Evolutionary conservation across 108 stramenopile species (phyloP).

Genomic region (Nannochloropsis salina): DNA sequence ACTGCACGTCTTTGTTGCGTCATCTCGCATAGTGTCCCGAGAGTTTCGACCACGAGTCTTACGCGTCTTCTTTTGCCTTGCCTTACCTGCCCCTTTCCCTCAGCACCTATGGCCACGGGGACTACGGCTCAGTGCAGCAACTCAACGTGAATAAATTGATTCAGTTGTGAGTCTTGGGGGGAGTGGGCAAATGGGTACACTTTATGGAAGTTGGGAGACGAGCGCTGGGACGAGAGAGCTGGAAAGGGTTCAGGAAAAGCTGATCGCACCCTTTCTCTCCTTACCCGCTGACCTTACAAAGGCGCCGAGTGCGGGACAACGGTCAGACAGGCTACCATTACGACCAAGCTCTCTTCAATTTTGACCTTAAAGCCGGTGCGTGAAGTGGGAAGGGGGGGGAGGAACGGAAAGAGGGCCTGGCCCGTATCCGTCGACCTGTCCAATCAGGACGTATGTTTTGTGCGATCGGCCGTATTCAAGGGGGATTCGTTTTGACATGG

Average conservation of each 20-base stretch:
- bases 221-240: background rate
- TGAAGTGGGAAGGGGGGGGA: background rate
- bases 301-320: slow-evolving; percentile 65
- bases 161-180: background rate
- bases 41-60: background rate
- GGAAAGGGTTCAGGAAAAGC: background rate
- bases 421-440: too few species aligned
- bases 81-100: too few species aligned
- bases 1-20: background rate
- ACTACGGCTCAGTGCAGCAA: background rate
- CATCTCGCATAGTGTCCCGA: background rate
- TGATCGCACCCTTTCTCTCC: background rate
- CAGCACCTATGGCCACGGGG: background rate
- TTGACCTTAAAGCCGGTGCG: slow-evolving; percentile 74
- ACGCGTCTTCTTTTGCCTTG: background rate
- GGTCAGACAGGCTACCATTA: slow-evolving; percentile 80
- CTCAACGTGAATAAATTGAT: background rate
- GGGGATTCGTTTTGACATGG: too few species aligned
- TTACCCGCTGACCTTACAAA: slow-evolving; percentile 26
- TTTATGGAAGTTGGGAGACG: background rate
- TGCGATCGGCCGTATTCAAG: too few species aligned
- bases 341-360: slow-evolving; percentile 81
- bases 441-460: too few species aligned
- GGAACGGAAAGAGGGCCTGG: background rate
- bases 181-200: background rate